Evolutionary conservation across 108 stramenopile species (phyloP), one percentile per base, ranked within the genome.

Genomic region (Skeletonema menzelii): DNA sequence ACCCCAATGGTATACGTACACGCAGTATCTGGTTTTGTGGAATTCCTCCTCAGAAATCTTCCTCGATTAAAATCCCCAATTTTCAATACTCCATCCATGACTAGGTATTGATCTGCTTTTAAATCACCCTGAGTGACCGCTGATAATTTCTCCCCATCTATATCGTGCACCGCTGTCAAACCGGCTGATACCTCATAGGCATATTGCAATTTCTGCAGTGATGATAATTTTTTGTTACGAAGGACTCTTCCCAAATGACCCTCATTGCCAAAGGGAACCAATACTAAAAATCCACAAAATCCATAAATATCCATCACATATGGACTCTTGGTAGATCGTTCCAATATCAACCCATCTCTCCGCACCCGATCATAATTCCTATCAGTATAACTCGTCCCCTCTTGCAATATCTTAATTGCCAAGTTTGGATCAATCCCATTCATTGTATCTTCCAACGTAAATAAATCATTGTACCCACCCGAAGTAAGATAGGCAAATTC

Each of bases 41-140:
- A 44, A 74, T 78, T 78, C 53, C 68, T 53, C 17, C 53, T 57
- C 13, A 75, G 12, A 53, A 82, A 82, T 12, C 63, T 55, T 1
- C 81, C 81, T 59, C 77, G 59, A 44, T 82, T 82, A 28, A 82
- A 82, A 55, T 82, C 81, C 19, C 77, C 77, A 11, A 82, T 66
- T 56, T 67, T 55, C 55, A 78, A 49, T 6, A 56, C 27, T 17
- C 65, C 81, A 67, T 78, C 66, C 26, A 59, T 27, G 20, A 77
- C 32, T 12, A 82, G 26, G 53, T 77, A 82, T 40, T 82, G 81
- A 2, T 68, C 61, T 17, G 59, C 68, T 19, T 77, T 73, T 37
- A 82, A 68, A 37, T 82, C 81, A 4, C 81, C 81, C 17, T 82
- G 81, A 24, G 76, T 55, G 13, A 78, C 77, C 20, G 72, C 60